Evolutionary conservation across 139 green algal species (phyloP).

Genomic region (Axilococcus clingmanii): DNA sequence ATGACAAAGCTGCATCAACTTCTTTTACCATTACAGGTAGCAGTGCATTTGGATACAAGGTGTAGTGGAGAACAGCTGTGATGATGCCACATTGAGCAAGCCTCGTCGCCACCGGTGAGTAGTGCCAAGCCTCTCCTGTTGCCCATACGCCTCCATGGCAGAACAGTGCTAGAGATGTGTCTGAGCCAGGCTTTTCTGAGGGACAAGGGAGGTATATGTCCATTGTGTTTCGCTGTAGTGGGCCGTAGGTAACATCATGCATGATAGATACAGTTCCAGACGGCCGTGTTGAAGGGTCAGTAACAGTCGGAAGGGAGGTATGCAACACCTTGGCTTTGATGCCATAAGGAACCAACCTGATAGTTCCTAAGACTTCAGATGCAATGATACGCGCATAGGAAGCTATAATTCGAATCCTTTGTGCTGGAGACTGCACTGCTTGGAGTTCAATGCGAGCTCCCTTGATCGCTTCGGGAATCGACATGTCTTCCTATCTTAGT

Average conservation of each 20-base stretch:
- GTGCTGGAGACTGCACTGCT: neutral
- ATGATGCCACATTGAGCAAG: constrained; percentile 54
- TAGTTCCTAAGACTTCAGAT: constrained; percentile 31
- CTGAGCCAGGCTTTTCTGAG: constrained; percentile 1
- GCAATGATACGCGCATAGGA: constrained; percentile 29
- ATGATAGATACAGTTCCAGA: constrained; percentile 13
- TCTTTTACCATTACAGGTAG: constrained; percentile 50
- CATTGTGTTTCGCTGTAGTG: constrained; percentile 30
- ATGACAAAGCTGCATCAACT: constrained; percentile 48
- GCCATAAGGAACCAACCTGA: constrained; percentile 35
- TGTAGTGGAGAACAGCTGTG: constrained; percentile 24
- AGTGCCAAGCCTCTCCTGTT: constrained; percentile 54
- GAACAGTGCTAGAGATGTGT: constrained; percentile 52
- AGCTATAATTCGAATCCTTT: constrained; percentile 3
- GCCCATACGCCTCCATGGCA: constrained; percentile 74
- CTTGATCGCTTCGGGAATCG: constrained; percentile 16
- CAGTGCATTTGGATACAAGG: constrained; percentile 14
- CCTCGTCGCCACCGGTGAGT: constrained; percentile 45
- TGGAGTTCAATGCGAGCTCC: constrained; percentile 17
- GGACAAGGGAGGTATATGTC: constrained; percentile 57
- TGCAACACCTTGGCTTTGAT: constrained; percentile 24
- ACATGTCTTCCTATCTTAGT: no score
- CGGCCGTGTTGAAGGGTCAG: no score
- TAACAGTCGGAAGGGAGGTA: constrained; percentile 25
- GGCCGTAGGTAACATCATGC: constrained; percentile 41